Base-by-base conservation (phyloP, 1,284 basidiomycete species). In the Sporisorium sorghi region DNA sequence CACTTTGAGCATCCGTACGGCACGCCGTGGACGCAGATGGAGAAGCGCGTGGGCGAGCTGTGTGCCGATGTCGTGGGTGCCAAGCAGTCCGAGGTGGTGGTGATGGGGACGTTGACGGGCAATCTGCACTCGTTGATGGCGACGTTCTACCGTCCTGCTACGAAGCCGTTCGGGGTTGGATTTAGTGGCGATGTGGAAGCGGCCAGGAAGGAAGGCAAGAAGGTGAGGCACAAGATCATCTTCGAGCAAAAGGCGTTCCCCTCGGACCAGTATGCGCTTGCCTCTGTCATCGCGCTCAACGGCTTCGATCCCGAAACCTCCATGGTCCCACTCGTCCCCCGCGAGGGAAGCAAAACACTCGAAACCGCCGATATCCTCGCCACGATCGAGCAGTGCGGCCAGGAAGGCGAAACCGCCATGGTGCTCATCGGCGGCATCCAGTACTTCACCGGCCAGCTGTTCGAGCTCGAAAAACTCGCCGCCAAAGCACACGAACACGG, bases 371-470 rank as follows among this genome's bases (percentile, higher is more conserved):
- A 99, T 86, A 96, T 99, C 74, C 86, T 98, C 19, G 87, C 88
- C 46, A 87, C 87, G 39, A 90, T 99, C 78, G 88, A 90, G 53
- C 49, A 49, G 37, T 67, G 77, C 39, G 76, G 70, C 35, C 52
- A 67, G 24, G 78, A 75, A 39, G 81, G 77, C 43, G 78, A 82
- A 58, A 78, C 76, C 26, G 78, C 81, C 15, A 57, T 83, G 28
- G 52, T 83, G 14, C 66, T 83, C 50, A 74, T 83, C 19, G 76
- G 77, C 33, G 79, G 78, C 19, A 68, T 83, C 9, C 96, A 99
- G 85, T 99, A 95, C 87, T 98, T 97, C 86, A 96, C 94, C 12
- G 97, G 95, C n/a, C 95, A 99, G 86, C 89, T 88, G 85, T 98
- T 99, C 86, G 91, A 93, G 59, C 93, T 97, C 86, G 82, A 91